Conservation (phyloP, 2,329 filamentous ascomycete species). For the Gremmenia infestans region DNA sequence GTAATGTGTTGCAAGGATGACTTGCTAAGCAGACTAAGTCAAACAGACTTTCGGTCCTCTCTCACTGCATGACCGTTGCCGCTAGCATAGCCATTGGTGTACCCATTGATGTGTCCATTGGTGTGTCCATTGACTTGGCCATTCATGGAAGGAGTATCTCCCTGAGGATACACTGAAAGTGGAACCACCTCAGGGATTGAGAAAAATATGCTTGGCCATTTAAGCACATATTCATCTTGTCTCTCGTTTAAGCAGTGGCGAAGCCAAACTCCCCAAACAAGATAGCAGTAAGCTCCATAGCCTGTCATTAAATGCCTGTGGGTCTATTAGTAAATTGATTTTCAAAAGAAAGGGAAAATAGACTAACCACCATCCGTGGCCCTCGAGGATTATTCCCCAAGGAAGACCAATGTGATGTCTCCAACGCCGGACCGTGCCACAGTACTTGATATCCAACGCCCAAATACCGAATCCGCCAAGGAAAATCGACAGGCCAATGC, state of each 20-base stretch:
- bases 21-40: background rate
- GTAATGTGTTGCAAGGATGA: background rate
- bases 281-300: conserved; percentile 64
- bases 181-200: conserved; percentile 35
- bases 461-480: conserved; percentile 63
- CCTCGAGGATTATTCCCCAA: conserved; percentile 68
- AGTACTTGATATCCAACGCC: conserved; percentile 62
- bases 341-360: background rate
- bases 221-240: conserved; percentile 59
- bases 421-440: conserved; percentile 42
- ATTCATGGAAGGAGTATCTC: conserved; percentile 5
- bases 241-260: conserved; percentile 62
- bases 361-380: conserved; percentile 66
- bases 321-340: conserved; percentile 1
- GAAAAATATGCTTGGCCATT: conserved; percentile 55
- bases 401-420: conserved; percentile 59
- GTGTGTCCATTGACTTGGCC: conserved; percentile 8
- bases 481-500: conserved; percentile 55
- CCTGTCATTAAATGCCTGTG: conserved; percentile 66
- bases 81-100: conserved; percentile 10
- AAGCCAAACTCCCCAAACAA: conserved; percentile 68
- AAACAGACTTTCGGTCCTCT: conserved; percentile 24
- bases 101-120: conserved; percentile 5
- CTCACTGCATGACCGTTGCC: conserved; percentile 6
- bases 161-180: conserved; percentile 7